phyloP scores from a whole-genome alignment of 805 yeast species.

The Candida railenensis region DNA sequence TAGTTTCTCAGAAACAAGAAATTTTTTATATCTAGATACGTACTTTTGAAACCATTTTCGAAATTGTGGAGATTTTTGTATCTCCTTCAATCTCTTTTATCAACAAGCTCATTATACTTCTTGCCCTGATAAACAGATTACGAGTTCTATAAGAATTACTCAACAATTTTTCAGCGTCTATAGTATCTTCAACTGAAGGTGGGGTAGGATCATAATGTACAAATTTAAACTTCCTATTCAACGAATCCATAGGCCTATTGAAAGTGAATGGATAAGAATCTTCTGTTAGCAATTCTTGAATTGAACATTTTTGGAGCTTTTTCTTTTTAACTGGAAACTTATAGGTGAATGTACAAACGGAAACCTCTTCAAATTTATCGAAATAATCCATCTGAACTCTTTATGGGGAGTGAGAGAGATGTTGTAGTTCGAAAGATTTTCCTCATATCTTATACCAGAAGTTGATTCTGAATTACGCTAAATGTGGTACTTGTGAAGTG shows the following conservation, averaged over 20 bases:
- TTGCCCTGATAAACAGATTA: constrained; percentile 20
- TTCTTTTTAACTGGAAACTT: not conserved
- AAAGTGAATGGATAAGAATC: constrained; percentile 9
- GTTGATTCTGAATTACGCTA: not conserved
- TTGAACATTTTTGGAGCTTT: not conserved
- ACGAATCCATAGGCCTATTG: constrained; percentile 5
- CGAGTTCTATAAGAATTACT: constrained; percentile 10
- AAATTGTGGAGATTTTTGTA: constrained; percentile 12
- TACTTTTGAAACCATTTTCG: constrained; percentile 14
- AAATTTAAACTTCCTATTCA: constrained; percentile 7
- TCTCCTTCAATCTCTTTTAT: constrained; percentile 6
- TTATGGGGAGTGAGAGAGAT: too few species aligned
- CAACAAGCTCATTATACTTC: constrained; percentile 14
- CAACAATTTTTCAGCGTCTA: not conserved
- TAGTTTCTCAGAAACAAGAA: constrained; percentile 1
- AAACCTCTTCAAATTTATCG: not conserved
- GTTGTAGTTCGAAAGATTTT: too few species aligned
- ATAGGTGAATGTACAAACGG: not conserved
- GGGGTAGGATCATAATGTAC: constrained; percentile 1
- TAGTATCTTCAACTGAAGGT: constrained; percentile 4
- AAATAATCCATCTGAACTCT: too few species aligned
- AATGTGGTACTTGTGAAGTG: not conserved
- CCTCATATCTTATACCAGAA: not conserved
- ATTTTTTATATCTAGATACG: constrained; percentile 1
- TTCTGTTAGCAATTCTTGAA: constrained; percentile 6